Evolutionary conservation across 768 basidiomycete species (phyloP), one percentile per base, ranked within the genome.

Genomic region (Phylloporus scabripes): DNA sequence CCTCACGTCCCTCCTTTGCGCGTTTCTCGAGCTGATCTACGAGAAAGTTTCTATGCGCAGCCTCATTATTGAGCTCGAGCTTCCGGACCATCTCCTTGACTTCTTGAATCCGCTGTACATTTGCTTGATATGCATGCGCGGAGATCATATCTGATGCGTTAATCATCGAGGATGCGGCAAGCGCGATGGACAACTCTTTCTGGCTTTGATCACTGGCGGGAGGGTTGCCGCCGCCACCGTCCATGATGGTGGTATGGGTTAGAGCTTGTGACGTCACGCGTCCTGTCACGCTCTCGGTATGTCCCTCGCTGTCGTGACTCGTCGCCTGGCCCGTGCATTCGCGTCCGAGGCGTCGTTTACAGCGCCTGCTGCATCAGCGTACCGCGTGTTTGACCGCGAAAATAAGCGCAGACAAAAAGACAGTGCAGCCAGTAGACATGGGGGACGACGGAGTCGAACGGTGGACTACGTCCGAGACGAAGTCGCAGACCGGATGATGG

Each of bases 401-500:
- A 81, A 73, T 7, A 98, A 98, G 67, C 74, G 70, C 34, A 60
- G 80, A 7, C 94, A 98, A 68, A 83, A 79, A 58, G 84, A 97
- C 63, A 71, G 81, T 11, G 85, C 91, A 0, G 87, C 81, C 4
- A 56, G 66, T 45, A 70, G 74, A 50, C 73, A 83, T 48, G 74
- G 70, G 40, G 83, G 85, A 17, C 66, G 69, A 20, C 72, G 74
- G 26, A 92, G 88, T 58, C 75, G 81, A 59, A 80, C 82, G 0
- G 92, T 93, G 5, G 95, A 99, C 73, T 97, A 97, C 68, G 72
- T 99, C 24, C 79, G 91, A 36, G 80, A 91, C 48, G 95, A 95
- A 64, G 82, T 94, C 8, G 92, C 94, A 18, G 89, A 92, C 54
- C 76, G 86, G 51, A 79, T 98, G 78, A 80, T 92, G 69, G 95